phyloP scores from a whole-genome alignment of 768 basidiomycete species.

The Cystobasidium tubakii region DNA sequence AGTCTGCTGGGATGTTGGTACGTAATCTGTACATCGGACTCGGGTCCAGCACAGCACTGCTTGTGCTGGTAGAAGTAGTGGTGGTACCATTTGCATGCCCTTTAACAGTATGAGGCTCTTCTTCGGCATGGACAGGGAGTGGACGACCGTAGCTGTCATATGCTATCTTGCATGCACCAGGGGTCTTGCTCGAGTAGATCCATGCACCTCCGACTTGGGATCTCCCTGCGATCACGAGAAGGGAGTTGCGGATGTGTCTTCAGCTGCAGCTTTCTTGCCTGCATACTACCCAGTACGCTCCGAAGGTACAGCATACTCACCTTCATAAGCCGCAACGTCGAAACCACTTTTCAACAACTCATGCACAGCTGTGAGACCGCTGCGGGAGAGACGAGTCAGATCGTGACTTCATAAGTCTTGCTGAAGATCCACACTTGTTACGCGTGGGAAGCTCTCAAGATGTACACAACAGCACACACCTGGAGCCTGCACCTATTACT shows the following conservation, averaged over 20 bases:
- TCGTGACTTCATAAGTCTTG: no score
- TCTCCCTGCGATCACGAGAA: conserved; percentile 9
- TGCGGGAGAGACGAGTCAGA: neutral
- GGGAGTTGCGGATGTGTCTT: no score
- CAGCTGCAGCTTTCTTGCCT: no score
- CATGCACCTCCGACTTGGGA: conserved; percentile 36
- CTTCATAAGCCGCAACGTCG: conserved; percentile 20
- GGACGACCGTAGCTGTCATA: conserved; percentile 24
- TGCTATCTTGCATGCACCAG: conserved; percentile 19
- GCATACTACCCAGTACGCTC: no score
- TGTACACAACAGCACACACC: conserved; percentile 13
- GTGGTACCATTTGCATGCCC: neutral
- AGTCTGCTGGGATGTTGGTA: conserved; percentile 41
- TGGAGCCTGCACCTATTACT: conserved; percentile 28
- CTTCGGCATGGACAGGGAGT: conserved; percentile 1
- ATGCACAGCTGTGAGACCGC: conserved; percentile 27
- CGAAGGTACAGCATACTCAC: conserved; percentile 3
- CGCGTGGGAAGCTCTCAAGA: no score
- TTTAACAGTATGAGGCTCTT: neutral
- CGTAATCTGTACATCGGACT: conserved; percentile 40
- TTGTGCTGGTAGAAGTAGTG: neutral
- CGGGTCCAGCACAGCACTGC: conserved; percentile 20
- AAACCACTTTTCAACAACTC: conserved; percentile 15
- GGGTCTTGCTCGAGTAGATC: conserved; percentile 20
- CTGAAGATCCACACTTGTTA: no score